A percentile compares a stretch with the other conserved stretches of the same genome.
These are phyloP conservation scores for Wallacemonas collosoma DNA, from an alignment of 208 protist species.

Conservation along the genomic window DNA sequence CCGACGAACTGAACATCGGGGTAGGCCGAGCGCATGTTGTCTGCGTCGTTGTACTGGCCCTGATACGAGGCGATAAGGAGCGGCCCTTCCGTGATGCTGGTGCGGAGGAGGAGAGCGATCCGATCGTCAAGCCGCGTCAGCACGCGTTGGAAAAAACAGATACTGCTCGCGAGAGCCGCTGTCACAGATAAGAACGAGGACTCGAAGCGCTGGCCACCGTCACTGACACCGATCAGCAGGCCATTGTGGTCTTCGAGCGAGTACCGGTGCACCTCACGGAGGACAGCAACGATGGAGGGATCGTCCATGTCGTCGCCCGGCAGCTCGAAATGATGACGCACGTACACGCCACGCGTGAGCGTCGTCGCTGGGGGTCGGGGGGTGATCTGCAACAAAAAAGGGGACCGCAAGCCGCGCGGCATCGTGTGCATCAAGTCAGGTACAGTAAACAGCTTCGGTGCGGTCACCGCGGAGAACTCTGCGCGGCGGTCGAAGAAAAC, in stretches of 20 bases:
- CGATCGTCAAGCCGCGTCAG: constrained; percentile 68
- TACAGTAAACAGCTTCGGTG: constrained; percentile 58
- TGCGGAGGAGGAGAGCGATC: constrained; percentile 54
- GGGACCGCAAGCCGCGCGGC: constrained; percentile 71
- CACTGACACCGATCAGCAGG: constrained; percentile 62
- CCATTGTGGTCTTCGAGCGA: constrained; percentile 85
- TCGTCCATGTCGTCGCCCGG: constrained; percentile 49
- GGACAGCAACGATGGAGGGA: constrained; percentile 49
- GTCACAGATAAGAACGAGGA: constrained; percentile 76
- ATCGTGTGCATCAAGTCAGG: constrained; percentile 65
- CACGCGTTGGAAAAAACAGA: constrained; percentile 85
- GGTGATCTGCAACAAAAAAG: constrained; percentile 58
- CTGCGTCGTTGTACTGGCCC: constrained; percentile 83
- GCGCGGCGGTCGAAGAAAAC: constrained; percentile 67
- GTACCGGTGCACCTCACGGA: constrained; percentile 86
- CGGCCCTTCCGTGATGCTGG: constrained; percentile 65
- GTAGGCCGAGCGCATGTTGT: constrained; percentile 80
- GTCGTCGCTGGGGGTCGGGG: constrained; percentile 60
- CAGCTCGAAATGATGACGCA: constrained; percentile 68
- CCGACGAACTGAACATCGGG: constrained; percentile 76
- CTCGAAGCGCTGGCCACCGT: constrained; percentile 73
- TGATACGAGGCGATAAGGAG: constrained; percentile 79
- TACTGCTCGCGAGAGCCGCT: constrained; percentile 70
- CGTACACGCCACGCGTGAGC: constrained; percentile 61
- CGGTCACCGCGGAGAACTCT: constrained; percentile 59